Evolutionary conservation across 1,284 basidiomycete genomes (phyloP).

Genomic region (Termitomyces sp.): DNA sequence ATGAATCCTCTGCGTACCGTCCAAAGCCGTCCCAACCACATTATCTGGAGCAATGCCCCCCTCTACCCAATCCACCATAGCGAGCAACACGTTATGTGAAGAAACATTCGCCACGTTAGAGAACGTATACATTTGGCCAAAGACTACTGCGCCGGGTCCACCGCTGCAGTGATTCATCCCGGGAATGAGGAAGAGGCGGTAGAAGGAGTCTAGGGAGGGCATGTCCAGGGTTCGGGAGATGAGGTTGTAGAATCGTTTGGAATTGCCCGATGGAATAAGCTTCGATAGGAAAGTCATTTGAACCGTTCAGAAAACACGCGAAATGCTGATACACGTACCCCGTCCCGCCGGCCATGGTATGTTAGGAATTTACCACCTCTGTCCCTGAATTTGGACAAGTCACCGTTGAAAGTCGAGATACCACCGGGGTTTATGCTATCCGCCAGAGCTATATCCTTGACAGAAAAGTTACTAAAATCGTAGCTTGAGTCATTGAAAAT

Average conservation of each 20-base stretch:
- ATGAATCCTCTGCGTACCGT: conserved; percentile 2
- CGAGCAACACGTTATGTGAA: conserved; percentile 10
- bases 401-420: conserved; percentile 10
- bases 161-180: conserved; percentile 13
- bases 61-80: conserved; percentile 15
- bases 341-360: conserved; percentile 15
- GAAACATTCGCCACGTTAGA: conserved; percentile 9
- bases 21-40: background rate
- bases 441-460: conserved; percentile 4
- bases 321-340: background rate
- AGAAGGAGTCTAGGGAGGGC: conserved; percentile 13
- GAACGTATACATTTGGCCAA: conserved; percentile 3
- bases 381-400: conserved; percentile 6
- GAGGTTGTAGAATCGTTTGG: conserved; percentile 12
- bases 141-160: conserved; percentile 10
- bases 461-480: conserved; percentile 8
- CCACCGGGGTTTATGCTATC: conserved; percentile 13
- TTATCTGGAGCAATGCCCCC: conserved; percentile 6
- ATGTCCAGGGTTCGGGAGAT: conserved; percentile 10
- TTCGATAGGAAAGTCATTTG: background rate
- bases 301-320: background rate
- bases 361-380: conserved; percentile 15
- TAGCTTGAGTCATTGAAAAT: conserved; percentile 13
- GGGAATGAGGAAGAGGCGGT: conserved; percentile 15
- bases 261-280: conserved; percentile 12